Evolutionary conservation across 2,329 filamentous ascomycete species (phyloP).

Genomic region (Helotiales sp.): DNA sequence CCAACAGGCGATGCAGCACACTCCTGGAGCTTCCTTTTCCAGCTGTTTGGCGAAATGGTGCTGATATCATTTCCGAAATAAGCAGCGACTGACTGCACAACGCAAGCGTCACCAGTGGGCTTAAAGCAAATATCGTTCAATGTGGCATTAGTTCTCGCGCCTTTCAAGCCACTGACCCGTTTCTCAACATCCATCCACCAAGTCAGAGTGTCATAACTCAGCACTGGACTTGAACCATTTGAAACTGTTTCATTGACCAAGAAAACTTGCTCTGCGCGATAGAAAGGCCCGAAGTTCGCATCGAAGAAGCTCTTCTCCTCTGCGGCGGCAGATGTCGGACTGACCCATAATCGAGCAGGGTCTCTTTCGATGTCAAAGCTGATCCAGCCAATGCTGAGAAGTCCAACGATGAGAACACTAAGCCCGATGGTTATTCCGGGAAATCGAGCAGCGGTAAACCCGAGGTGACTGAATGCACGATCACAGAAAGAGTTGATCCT

Average conservation of each 20-base stretch:
- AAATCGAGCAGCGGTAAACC: constrained; percentile 79
- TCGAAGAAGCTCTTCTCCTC: constrained; percentile 96
- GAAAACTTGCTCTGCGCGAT: constrained; percentile 91
- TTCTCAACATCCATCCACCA: constrained; percentile 96
- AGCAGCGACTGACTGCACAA: constrained; percentile 88
- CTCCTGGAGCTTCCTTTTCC: constrained; percentile 72
- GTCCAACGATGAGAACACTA: constrained; percentile 74
- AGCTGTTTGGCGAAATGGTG: constrained; percentile 66
- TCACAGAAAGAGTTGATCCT: constrained; percentile 84
- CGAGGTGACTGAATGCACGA: constrained; percentile 77
- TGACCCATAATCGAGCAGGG: constrained; percentile 95
- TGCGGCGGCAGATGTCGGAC: constrained; percentile 86
- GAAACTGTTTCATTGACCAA: constrained; percentile 82
- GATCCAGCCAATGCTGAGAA: constrained; percentile 87
- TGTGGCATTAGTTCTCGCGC: constrained; percentile 67
- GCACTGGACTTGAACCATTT: constrained; percentile 71
- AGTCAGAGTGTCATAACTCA: constrained; percentile 83
- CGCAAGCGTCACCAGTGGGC: constrained; percentile 85
- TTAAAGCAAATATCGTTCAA: constrained; percentile 93
- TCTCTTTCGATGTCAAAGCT: constrained; percentile 89
- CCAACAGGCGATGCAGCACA: constrained; percentile 82
- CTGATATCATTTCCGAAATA: constrained; percentile 77
- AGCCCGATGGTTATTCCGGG: constrained; percentile 80
- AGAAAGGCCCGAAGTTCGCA: constrained; percentile 91
- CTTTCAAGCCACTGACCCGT: constrained; percentile 74